Evolutionary conservation across 1,139 yeast genomes (phyloP).

Genomic region (Lodderomyces parapsilosis): DNA sequence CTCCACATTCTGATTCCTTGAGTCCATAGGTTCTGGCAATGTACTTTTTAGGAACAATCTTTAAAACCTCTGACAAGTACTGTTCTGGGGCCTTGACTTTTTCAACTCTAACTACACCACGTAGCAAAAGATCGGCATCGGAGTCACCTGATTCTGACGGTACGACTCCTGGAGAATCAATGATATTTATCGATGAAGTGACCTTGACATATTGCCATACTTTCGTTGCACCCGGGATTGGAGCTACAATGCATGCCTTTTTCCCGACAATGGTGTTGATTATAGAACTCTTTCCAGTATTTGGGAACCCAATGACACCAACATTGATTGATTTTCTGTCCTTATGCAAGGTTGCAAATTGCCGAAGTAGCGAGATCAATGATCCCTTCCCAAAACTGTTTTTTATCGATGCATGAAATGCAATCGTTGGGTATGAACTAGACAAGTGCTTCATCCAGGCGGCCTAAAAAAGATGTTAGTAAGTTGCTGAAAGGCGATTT

Average conservation of each 20-base stretch:
- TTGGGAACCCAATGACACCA: constrained; percentile 96
- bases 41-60: constrained; percentile 85
- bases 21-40: constrained; percentile 94
- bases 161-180: constrained; percentile 98
- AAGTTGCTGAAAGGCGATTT: constrained; percentile 13
- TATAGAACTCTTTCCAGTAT: constrained; percentile 94
- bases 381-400: constrained; percentile 98
- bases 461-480: constrained; percentile 68
- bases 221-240: constrained; percentile 98
- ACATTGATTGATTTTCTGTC: constrained; percentile 96
- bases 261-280: constrained; percentile 90
- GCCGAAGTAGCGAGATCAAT: constrained; percentile 86
- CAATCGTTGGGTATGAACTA: constrained; percentile 88
- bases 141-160: constrained; percentile 91
- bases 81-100: constrained; percentile 95
- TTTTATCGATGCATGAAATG: constrained; percentile 96
- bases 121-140: constrained; percentile 88
- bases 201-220: constrained; percentile 98
- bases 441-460: constrained; percentile 98
- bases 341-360: constrained; percentile 83
- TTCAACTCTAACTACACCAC: constrained; percentile 98
- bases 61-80: constrained; percentile 83
- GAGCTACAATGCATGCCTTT: constrained; percentile 96
- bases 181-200: constrained; percentile 91
- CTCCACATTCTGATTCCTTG: constrained; percentile 48